Evolutionary conservation across 73 alveolate genomes (phyloP).

Genomic region (Uronychia binucleata): DNA sequence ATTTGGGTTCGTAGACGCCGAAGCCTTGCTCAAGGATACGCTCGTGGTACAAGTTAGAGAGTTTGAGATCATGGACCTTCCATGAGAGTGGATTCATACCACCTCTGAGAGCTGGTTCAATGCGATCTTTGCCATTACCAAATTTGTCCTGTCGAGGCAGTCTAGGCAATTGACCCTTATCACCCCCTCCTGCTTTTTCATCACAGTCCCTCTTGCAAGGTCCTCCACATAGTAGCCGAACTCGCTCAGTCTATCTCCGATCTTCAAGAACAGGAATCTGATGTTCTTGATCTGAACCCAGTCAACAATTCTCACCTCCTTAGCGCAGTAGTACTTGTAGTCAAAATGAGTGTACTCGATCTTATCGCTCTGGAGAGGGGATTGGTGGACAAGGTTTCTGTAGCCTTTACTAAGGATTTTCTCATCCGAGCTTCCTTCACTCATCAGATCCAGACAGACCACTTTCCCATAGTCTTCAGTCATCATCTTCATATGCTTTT

Average conservation of each 20-base stretch:
- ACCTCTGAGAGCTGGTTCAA: no score
- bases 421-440: constrained; percentile 57
- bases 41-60: no score
- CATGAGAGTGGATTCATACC: no score
- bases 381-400: constrained; percentile 14
- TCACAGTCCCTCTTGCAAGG: constrained; percentile 25
- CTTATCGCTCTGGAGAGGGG: background rate
- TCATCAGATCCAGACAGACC: constrained; percentile 60
- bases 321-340: constrained; percentile 61
- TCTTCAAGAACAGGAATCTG: constrained; percentile 32
- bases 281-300: constrained; percentile 46
- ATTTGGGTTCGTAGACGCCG: no score
- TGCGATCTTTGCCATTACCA: constrained; percentile 65
- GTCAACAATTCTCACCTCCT: no score
- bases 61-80: no score
- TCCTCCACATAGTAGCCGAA: constrained; percentile 61
- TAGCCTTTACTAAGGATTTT: constrained; percentile 53
- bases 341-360: constrained; percentile 59
- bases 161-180: constrained; percentile 94
- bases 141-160: constrained; percentile 94
- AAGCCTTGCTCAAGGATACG: no score
- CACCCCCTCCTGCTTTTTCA: constrained; percentile 76
- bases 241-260: constrained; percentile 32
- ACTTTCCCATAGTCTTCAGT: constrained; percentile 52
- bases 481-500: constrained; percentile 59